Base-by-base conservation (phyloP, 805 yeast genomes). In the Candida andamanensis region DNA sequence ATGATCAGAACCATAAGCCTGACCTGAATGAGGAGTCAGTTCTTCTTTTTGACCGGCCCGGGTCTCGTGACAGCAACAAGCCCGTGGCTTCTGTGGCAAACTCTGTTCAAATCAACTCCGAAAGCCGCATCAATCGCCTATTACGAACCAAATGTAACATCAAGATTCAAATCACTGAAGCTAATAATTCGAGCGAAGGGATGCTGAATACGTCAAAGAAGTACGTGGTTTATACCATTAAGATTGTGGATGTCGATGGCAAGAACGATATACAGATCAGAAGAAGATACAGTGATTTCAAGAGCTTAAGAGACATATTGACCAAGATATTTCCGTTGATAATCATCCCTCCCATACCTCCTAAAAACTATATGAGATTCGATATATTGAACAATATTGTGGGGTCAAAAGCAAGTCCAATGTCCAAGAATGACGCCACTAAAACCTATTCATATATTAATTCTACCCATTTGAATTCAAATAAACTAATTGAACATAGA, bases 331-430 rank as follows among this genome's bases (percentile, higher is more conserved):
- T 82, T 42, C 97, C 98, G 3, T 76, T 92, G 3, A 52, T 78
- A 4, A 72, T 92, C 3, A 76, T 92, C 4, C 98, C 98, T 5
- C 97, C 97, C 1, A 90, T 92, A 7, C 98, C 98, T 0, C 67
- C 68, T 1, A 66, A 66, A 37, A 63, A 65, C 39, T 65, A 63
- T 42, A 42, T 60, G 25, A 56, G 61, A 26, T 53, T 63, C 22
- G 49, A 50, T 5, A 39, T 57, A 24, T 44, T 63, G 26, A 60
- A 58, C 32, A 67, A 65, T 2, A 40, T 61, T 7, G 63, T 58
- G 2, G 47, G 47, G 5, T n/a, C 43, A 10, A 40, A 36, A 19
- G 31, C 39, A 6, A 29, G 13, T 18, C n/a, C n/a, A n/a, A n/a
- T n/a, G n/a, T 10, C 25, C 6, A 29, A 20, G 15, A 29, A 30